Base-by-base conservation (phyloP, 805 yeast genomes). In the Candida vartiovaarae region DNA sequence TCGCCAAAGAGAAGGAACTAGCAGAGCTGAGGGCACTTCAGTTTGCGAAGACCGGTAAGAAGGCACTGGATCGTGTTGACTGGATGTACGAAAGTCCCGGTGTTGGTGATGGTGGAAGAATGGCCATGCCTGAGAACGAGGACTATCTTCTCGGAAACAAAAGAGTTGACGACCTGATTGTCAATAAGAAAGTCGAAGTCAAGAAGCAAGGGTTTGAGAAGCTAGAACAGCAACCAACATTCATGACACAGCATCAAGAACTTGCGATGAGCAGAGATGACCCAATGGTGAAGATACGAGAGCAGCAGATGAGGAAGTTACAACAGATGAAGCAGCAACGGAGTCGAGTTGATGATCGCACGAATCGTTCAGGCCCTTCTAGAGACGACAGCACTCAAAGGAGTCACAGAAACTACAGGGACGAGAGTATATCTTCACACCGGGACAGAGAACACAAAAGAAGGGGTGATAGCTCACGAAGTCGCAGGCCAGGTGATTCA, bases 1-100 rank as follows among this genome's bases (percentile, higher is more conserved):
- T 83, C 29, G 70, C 68, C 20, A 71, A 75, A 45, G 87, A 84
- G 49, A 67, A 75, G 33, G 84, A 84, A 48, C 65, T 77, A 33
- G 68, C 75, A 38, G 82, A 81, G 52, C 62, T 84, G 34, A 57
- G 70, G 43, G 68, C 66, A 32, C 55, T 76, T 48, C 78, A 74
- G 50, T 64, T 63, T 51, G 71, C 71, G 9, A 59, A 62, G 34
- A 64, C 59, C 47, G 66, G 75, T 52, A 51, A 59, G 52, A 55
- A 59, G 49, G 44, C 70, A 46, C 56, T 63, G 43, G 65, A 72
- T 42, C 75, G 82, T 40, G 68, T 88, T 24, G 83, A 77, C 36
- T 90, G 97, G 97, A 91, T 91, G 95, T 90, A 90, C 57, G 75
- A 82, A 10, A 78, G 72, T 24, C 70, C 78, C 2, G 56, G 53